Evolutionary conservation across 495 filamentous ascomycete genomes (phyloP), one percentile per base, ranked within the genome.

Genomic region (Darksidea phi): DNA sequence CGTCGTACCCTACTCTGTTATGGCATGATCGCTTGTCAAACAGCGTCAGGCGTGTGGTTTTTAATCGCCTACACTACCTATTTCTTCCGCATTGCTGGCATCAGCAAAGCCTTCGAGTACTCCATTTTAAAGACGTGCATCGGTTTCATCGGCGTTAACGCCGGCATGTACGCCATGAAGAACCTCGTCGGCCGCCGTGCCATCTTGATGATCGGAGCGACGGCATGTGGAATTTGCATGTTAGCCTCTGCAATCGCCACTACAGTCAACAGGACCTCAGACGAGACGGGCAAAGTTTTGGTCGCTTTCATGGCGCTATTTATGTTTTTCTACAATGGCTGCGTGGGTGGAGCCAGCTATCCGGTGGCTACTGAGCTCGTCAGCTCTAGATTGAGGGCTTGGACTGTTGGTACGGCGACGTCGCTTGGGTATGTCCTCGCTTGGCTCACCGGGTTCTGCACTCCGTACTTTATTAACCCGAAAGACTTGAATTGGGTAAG

Each of bases 1-100:
- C 82, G 87, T 32, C 86, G 89, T n/a, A 93, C 88, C 1, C 68
- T 76, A 13, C 58, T 82, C 17, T 75, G 77, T 13, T 75, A 84
- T 26, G 75, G 75, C 23, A 78, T 76, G 24, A 72, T 86, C 17
- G 77, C 51, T 46, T 58, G 45, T 26, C 64, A 67, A 20, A 53
- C 64, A 1, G 59, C 28, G 1, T 58, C 52, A 18, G 64, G 53
- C 13, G 41, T 48, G 1, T 57, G 58, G 52, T 61, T 67, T 53
- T 20, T 63, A 11, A 62, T 85, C 53, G 20, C 78, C 0, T 86
- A 85, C 66, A 78, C 78, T 0, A 67, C 59, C 12, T 67, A 62
- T 24, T 67, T 62, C 41, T 45, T 67, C 52, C 50, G 15, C 36
- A 58, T 62, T 20, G 58, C 59, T 1, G 64, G 59, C 3, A 50